Percentiles rank a stretch among this genome's conserved stretches.
Conservation (phyloP, 768 basidiomycete genomes). For the Pisolithus tinctorius region DNA sequence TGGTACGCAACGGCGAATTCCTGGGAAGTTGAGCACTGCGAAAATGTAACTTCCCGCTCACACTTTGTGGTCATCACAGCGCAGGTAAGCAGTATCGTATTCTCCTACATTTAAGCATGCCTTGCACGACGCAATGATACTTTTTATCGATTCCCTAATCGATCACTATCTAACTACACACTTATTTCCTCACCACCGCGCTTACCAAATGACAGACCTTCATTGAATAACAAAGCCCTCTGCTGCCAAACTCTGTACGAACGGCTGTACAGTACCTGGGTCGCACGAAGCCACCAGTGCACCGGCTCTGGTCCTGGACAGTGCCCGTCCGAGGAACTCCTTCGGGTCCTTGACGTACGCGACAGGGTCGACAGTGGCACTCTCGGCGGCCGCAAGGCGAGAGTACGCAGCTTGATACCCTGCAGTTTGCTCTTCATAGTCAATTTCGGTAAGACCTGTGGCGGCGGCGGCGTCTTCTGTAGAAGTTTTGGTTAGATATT, state of each 20-base stretch:
- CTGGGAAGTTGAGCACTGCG: too few relatives aligned
- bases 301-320: slow-evolving; percentile 15
- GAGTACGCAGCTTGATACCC: slow-evolving; percentile 96
- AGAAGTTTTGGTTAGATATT: slow-evolving; percentile 44
- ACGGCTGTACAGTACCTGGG: slow-evolving; percentile 15
- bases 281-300: slow-evolving; percentile 18
- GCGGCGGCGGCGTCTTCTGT: slow-evolving; percentile 40
- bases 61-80: too few relatives aligned
- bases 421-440: slow-evolving; percentile 83
- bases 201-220: background rate
- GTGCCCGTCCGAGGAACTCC: slow-evolving; percentile 43
- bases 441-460: slow-evolving; percentile 65
- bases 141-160: too few relatives aligned
- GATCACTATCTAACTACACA: too few relatives aligned
- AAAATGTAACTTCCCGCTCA: too few relatives aligned
- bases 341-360: slow-evolving; percentile 52
- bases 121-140: too few relatives aligned
- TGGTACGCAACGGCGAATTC: too few relatives aligned
- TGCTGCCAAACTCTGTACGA: slow-evolving; percentile 25
- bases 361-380: slow-evolving; percentile 50
- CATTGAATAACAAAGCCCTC: slow-evolving; percentile 25
- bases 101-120: too few relatives aligned
- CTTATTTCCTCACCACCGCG: background rate
- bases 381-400: slow-evolving; percentile 77
- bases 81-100: too few relatives aligned